Conservation (phyloP, 192 early-diverging fungal genomes). For the Mortierella claussenii region DNA sequence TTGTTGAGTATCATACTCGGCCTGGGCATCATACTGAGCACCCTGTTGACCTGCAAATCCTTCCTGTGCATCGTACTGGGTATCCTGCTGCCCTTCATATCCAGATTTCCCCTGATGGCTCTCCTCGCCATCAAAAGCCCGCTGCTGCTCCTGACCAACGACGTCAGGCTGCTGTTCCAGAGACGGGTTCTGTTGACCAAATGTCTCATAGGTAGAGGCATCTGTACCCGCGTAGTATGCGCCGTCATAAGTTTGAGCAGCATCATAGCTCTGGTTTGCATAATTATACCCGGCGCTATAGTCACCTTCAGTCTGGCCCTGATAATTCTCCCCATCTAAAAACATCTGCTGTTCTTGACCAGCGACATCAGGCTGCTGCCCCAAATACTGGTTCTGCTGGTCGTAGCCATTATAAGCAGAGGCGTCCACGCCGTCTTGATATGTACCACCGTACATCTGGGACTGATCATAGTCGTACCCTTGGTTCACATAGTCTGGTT, state of each 20-base stretch:
- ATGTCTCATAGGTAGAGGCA: conserved; percentile 2
- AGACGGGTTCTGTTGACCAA: conserved; percentile 15
- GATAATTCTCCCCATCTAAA: too few species aligned
- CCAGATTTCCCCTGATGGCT: conserved; percentile 20
- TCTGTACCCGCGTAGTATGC: conserved; percentile 17
- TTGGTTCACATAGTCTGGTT: conserved; percentile 13
- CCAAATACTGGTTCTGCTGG: conserved; percentile 17
- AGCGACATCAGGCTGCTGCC: background rate
- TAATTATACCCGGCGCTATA: too few species aligned
- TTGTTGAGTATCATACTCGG: too few species aligned
- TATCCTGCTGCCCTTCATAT: too few species aligned
- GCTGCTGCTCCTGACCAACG: conserved; percentile 2
- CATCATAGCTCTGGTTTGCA: too few species aligned
- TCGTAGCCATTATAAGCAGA: conserved; percentile 12
- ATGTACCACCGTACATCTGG: conserved; percentile 13
- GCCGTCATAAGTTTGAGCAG: conserved; percentile 5
- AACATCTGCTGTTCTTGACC: conserved; percentile 3
- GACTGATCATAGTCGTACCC: conserved; percentile 17
- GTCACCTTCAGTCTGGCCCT: conserved; percentile 9
- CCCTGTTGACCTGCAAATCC: too few species aligned
- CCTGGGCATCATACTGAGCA: too few species aligned
- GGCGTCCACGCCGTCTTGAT: conserved; percentile 9
- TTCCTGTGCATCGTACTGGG: too few species aligned
- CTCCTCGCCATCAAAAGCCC: too few species aligned
- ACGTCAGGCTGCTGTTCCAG: background rate